phyloP scores from a whole-genome alignment of 1,284 basidiomycete genomes.

The Vanrija pseudolonga region DNA sequence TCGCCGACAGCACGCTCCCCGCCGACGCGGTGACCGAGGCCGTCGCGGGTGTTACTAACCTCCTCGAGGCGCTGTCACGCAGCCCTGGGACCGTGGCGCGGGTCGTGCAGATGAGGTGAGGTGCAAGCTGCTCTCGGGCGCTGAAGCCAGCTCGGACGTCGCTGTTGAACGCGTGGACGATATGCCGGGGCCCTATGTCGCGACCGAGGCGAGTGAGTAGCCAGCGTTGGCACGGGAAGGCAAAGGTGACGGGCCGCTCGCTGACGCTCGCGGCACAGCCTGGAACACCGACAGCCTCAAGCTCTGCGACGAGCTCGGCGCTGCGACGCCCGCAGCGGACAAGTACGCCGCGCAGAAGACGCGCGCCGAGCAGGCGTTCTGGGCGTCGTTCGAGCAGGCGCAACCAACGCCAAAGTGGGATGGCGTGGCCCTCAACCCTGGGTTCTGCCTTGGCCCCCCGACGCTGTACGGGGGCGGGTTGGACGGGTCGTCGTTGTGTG shows the following conservation, averaged over 20 bases:
- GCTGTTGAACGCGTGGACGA: not conserved
- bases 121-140: not conserved
- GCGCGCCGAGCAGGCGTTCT: slow-evolving; percentile 31
- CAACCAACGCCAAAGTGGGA: not conserved
- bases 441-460: slow-evolving; percentile 1
- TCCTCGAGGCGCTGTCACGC: not conserved
- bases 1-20: not conserved
- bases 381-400: slow-evolving; percentile 19
- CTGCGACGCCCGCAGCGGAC: not conserved
- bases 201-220: no score
- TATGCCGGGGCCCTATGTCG: not conserved
- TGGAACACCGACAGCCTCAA: no score
- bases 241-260: no score
- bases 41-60: not conserved
- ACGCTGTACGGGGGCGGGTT: not conserved
- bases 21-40: not conserved
- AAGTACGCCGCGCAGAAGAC: slow-evolving; percentile 23
- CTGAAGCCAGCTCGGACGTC: not conserved
- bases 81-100: not conserved
- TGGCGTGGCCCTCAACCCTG: slow-evolving; percentile 10
- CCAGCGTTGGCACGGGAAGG: no score
- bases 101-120: not conserved
- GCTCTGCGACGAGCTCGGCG: not conserved
- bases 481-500: not conserved
- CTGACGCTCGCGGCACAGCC: no score